Conservation (phyloP, 2,329 filamentous ascomycete genomes). For the Biscogniauxia sp. region DNA sequence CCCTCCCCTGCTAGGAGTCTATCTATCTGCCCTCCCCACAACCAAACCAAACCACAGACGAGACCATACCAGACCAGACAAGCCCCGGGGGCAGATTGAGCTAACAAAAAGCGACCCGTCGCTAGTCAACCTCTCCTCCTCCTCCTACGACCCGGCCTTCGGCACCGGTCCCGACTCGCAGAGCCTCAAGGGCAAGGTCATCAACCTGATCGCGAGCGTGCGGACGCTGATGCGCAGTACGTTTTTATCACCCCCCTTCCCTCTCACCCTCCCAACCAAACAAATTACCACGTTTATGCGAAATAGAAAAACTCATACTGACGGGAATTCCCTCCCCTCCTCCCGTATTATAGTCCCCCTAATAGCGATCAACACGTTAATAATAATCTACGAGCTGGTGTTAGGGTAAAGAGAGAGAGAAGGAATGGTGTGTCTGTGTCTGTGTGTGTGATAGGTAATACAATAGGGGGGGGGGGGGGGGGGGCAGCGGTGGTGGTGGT, state of each 20-base stretch:
- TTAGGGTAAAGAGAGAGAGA: constrained; percentile 54
- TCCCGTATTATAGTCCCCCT: constrained; percentile 72
- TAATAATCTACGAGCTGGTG: constrained; percentile 80
- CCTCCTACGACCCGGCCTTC: constrained; percentile 72
- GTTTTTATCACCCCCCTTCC: constrained; percentile 33
- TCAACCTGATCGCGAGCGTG: constrained; percentile 87
- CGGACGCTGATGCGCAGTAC: constrained; percentile 90
- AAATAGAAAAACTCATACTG: background rate
- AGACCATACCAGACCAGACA: too few relatives aligned
- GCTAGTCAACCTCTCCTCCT: constrained; percentile 82
- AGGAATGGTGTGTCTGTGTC: too few relatives aligned
- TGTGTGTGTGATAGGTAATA: too few relatives aligned
- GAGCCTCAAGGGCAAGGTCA: constrained; percentile 80
- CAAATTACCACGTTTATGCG: background rate
- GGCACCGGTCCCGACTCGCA: constrained; percentile 65
- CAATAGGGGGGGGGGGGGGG: too few relatives aligned
- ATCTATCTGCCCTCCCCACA: too few relatives aligned
- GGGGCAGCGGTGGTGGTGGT: too few relatives aligned
- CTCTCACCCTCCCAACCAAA: background rate
- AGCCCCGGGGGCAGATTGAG: constrained; percentile 1
- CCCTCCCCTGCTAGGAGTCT: background rate
- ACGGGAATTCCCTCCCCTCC: background rate
- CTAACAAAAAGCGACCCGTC: too few relatives aligned
- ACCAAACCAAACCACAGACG: too few relatives aligned
- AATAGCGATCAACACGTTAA: constrained; percentile 77